Percentiles rank a stretch among this genome's conserved stretches.
phyloP scores from a whole-genome alignment of 2,329 filamentous ascomycete genomes.

The Trichoderma lentiforme region DNA sequence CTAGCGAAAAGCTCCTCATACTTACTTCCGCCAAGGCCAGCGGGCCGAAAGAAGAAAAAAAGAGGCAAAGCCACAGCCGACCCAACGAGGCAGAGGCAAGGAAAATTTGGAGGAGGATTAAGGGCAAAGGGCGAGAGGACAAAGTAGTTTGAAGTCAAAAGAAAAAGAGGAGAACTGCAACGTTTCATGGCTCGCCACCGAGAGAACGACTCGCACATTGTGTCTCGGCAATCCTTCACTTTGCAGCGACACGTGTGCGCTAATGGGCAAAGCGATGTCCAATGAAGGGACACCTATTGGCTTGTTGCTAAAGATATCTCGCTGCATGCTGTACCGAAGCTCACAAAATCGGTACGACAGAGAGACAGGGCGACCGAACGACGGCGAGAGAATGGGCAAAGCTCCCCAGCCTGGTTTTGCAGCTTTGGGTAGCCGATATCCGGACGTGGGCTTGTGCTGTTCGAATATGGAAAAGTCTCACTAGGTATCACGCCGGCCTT shows the following conservation, averaged over 20 bases:
- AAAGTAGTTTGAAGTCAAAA: not conserved
- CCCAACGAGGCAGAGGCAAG: not conserved
- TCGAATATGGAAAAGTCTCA: not conserved
- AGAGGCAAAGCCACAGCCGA: constrained; percentile 7
- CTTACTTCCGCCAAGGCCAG: not conserved
- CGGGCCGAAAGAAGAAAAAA: constrained; percentile 7
- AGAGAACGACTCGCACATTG: not conserved
- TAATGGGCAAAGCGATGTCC: not conserved
- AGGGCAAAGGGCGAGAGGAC: not conserved
- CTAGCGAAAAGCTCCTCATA: constrained; percentile 4
- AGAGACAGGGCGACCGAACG: not conserved
- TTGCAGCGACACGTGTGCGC: constrained; percentile 12
- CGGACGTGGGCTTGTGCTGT: not conserved
- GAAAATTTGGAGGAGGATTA: not conserved
- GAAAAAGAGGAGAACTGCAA: constrained; percentile 14
- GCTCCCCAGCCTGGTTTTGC: not conserved
- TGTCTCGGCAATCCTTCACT: constrained; percentile 11
- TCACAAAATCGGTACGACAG: not conserved
- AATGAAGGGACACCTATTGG: not conserved
- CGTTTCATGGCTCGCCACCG: constrained; percentile 15
- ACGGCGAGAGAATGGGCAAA: not conserved
- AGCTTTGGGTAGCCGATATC: not conserved
- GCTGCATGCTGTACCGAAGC: not conserved
- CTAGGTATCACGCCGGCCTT: not conserved
- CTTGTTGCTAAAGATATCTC: constrained; percentile 15